These are phyloP conservation scores for Myotisia sp. DNA, from an alignment of 2,329 filamentous ascomycete genomes.

Conservation along the genomic window DNA sequence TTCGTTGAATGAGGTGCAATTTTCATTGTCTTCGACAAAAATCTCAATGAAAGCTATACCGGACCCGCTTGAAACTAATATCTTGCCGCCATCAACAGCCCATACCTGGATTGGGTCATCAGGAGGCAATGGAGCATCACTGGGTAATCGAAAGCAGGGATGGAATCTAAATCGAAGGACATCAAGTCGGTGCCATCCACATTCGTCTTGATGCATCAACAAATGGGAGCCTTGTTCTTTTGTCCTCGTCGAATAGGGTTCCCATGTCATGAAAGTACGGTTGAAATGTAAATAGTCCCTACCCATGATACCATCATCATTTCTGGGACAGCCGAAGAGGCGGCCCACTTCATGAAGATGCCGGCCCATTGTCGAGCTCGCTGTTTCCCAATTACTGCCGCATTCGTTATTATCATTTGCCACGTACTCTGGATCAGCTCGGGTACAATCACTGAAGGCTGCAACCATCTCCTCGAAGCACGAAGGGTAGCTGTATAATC, in stretches of 20 bases:
- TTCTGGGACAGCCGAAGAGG: conserved; percentile 76
- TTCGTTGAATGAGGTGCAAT: conserved; percentile 71
- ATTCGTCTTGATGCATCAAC: conserved; percentile 66
- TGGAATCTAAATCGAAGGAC: conserved; percentile 78
- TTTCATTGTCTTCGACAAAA: conserved; percentile 61
- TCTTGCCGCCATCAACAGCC: conserved; percentile 62
- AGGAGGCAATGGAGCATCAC: conserved; percentile 43
- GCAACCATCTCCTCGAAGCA: conserved; percentile 80
- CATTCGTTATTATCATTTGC: conserved; percentile 77
- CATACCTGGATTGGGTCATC: conserved; percentile 68
- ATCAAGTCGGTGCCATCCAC: conserved; percentile 81
- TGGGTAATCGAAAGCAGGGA: conserved; percentile 73
- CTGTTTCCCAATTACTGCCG: conserved; percentile 89
- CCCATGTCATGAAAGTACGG: conserved; percentile 64
- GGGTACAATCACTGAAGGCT: conserved; percentile 79
- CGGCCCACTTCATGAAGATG: conserved; percentile 87
- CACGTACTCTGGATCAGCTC: conserved; percentile 55
- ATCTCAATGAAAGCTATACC: conserved; percentile 80
- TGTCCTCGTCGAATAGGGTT: conserved; percentile 76
- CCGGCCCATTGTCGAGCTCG: conserved; percentile 82
- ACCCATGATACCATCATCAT: conserved; percentile 83
- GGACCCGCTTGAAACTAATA: conserved; percentile 62
- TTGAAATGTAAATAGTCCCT: conserved; percentile 76
- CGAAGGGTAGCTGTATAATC: conserved; percentile 77
- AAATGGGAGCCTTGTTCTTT: conserved; percentile 63